Evolutionary conservation across 2,329 filamentous ascomycete genomes (phyloP).

Genomic region (Periconia sp.): DNA sequence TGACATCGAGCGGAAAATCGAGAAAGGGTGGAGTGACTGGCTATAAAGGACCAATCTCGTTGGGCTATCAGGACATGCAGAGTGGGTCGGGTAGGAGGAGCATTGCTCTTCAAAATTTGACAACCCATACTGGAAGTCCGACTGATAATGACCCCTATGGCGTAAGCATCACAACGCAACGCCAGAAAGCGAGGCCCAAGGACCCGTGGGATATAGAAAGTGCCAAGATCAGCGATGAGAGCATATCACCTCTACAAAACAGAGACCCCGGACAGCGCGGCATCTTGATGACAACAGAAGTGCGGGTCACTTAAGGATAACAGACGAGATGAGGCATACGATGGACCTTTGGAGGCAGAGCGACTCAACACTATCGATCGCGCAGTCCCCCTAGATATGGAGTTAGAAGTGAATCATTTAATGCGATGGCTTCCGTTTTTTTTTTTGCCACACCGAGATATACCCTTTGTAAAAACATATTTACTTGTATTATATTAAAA

Average conservation of each 20-base stretch:
- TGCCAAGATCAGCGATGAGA: conserved; percentile 20
- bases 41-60: conserved; percentile 13
- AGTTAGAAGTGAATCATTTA: too few species aligned
- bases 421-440: too few species aligned
- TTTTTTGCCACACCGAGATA: too few species aligned
- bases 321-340: too few species aligned
- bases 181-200: conserved; percentile 15
- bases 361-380: too few species aligned
- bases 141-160: conserved; percentile 15
- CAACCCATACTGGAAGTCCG: conserved; percentile 5
- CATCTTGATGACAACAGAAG: conserved; percentile 24
- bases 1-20: conserved; percentile 19
- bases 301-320: conserved; percentile 14
- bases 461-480: too few species aligned
- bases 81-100: conserved; percentile 12
- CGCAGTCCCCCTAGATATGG: too few species aligned
- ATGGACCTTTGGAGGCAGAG: too few species aligned
- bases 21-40: conserved; percentile 6
- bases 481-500: too few species aligned
- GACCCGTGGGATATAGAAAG: conserved; percentile 21
- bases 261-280: conserved; percentile 9
- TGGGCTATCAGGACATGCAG: conserved; percentile 23
- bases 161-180: conserved; percentile 16
- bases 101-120: conserved; percentile 16
- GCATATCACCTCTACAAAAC: conserved; percentile 14